A percentile compares a stretch with the other conserved stretches of the same genome.
These are phyloP conservation scores for Articulospora tetracladia DNA, from an alignment of 495 filamentous ascomycete species.

Conservation along the genomic window DNA sequence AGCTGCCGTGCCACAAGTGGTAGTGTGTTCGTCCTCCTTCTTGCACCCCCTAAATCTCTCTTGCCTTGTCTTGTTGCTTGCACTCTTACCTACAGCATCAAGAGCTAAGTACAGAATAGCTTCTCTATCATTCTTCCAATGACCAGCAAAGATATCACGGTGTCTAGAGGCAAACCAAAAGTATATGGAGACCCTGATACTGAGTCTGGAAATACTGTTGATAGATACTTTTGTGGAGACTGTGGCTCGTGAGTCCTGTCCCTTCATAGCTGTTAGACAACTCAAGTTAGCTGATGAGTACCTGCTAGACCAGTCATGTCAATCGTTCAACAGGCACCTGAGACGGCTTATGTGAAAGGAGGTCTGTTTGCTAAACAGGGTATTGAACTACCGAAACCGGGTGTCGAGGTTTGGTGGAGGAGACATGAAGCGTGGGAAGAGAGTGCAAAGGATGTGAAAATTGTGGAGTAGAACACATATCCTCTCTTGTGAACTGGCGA, in stretches of 20 bases:
- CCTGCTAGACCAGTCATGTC: slow-evolving; percentile 9
- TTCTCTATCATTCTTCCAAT: slow-evolving; percentile 3
- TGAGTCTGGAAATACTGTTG: slow-evolving; percentile 5
- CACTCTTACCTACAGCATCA: background rate
- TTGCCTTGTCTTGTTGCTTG: no score
- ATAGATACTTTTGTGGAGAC: slow-evolving; percentile 11
- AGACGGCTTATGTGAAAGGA: slow-evolving; percentile 8
- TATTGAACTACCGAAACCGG: slow-evolving; percentile 10
- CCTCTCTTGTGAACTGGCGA: no score
- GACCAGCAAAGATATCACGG: slow-evolving; percentile 5
- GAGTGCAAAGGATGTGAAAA: background rate
- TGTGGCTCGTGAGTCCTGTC: slow-evolving; percentile 10
- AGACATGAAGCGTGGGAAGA: slow-evolving; percentile 13
- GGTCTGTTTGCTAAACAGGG: slow-evolving; percentile 11
- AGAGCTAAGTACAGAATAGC: background rate
- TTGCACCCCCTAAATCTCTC: background rate
- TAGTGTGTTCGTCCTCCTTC: slow-evolving; percentile 2
- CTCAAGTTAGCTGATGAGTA: background rate
- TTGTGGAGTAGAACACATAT: background rate
- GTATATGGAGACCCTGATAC: background rate
- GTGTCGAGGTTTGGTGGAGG: slow-evolving; percentile 5
- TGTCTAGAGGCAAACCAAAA: slow-evolving; percentile 4
- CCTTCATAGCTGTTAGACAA: background rate
- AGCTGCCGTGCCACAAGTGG: slow-evolving; percentile 12
- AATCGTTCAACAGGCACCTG: background rate